Conservation (phyloP, 768 basidiomycete species). For the Tricholoma hemisulphureum region DNA sequence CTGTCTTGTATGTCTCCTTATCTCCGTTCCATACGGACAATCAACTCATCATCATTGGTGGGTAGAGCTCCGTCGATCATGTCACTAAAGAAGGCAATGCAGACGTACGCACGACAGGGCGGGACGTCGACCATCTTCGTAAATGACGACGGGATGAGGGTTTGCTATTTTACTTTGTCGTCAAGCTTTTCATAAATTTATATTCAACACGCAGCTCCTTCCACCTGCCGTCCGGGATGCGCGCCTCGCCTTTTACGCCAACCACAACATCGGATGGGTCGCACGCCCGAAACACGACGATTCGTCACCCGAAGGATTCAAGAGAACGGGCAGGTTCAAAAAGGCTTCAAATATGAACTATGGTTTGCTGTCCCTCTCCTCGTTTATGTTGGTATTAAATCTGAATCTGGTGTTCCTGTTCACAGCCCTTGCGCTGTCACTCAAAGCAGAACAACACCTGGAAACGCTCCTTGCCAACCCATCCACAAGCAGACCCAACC, state of each 20-base stretch:
- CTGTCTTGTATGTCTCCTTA: slow-evolving; percentile 53
- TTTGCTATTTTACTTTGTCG: slow-evolving; percentile 1
- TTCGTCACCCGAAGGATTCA: slow-evolving; percentile 51
- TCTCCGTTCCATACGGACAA: neutral
- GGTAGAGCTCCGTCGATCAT: slow-evolving; percentile 65
- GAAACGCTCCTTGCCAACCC: slow-evolving; percentile 36
- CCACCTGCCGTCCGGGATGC: slow-evolving; percentile 56
- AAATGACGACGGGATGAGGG: slow-evolving; percentile 73
- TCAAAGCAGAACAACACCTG: slow-evolving; percentile 56
- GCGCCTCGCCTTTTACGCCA: slow-evolving; percentile 68
- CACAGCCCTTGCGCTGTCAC: slow-evolving; percentile 58
- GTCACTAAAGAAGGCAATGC: slow-evolving; percentile 78
- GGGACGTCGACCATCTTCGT: slow-evolving; percentile 75
- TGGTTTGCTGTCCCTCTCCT: slow-evolving; percentile 29
- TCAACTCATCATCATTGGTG: neutral
- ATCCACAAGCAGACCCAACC: slow-evolving; percentile 10
- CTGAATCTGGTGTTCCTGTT: neutral
- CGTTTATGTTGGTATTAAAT: too few relatives aligned
- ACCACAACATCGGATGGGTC: slow-evolving; percentile 74
- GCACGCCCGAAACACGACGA: slow-evolving; percentile 75
- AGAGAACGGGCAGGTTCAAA: slow-evolving; percentile 84
- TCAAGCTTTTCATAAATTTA: neutral
- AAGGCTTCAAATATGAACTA: slow-evolving; percentile 95
- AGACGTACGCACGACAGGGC: slow-evolving; percentile 83
- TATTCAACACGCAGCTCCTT: slow-evolving; percentile 43